These are phyloP conservation scores for Cercophora newfieldiana DNA, from an alignment of 495 filamentous ascomycete genomes.

Conservation along the genomic window DNA sequence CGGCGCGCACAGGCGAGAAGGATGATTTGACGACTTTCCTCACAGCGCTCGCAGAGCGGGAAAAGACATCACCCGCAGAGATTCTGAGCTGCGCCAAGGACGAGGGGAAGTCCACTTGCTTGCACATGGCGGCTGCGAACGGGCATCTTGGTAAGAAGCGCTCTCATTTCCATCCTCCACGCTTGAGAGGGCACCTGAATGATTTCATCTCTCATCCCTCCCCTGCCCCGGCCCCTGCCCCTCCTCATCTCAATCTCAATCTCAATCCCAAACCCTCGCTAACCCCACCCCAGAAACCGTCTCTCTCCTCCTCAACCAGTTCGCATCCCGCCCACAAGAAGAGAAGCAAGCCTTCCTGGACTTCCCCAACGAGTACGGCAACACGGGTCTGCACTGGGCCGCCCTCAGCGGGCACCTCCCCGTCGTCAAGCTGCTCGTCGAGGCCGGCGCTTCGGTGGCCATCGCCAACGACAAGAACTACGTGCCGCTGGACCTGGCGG, in stretches of 20 bases:
- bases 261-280: too few species aligned
- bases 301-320: constrained; percentile 40
- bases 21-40: constrained; percentile 65
- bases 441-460: constrained; percentile 62
- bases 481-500: constrained; percentile 82
- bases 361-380: constrained; percentile 72
- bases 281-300: constrained; percentile 37
- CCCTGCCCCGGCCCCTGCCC: not conserved
- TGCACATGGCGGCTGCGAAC: constrained; percentile 91
- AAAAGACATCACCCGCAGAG: constrained; percentile 50
- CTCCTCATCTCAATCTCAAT: not conserved
- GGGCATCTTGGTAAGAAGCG: constrained; percentile 67
- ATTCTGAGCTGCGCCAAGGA: constrained; percentile 69
- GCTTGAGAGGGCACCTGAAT: not conserved
- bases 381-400: constrained; percentile 91
- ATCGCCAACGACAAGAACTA: constrained; percentile 79
- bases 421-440: constrained; percentile 72
- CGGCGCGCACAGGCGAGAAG: constrained; percentile 72
- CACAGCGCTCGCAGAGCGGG: constrained; percentile 55
- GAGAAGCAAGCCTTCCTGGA: constrained; percentile 58
- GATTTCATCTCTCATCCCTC: not conserved
- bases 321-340: constrained; percentile 30
- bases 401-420: constrained; percentile 82
- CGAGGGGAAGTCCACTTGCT: constrained; percentile 66
- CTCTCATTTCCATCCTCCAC: not conserved